Conservation (phyloP, 345 rosid genomes). For the Sonneratia alba region DNA sequence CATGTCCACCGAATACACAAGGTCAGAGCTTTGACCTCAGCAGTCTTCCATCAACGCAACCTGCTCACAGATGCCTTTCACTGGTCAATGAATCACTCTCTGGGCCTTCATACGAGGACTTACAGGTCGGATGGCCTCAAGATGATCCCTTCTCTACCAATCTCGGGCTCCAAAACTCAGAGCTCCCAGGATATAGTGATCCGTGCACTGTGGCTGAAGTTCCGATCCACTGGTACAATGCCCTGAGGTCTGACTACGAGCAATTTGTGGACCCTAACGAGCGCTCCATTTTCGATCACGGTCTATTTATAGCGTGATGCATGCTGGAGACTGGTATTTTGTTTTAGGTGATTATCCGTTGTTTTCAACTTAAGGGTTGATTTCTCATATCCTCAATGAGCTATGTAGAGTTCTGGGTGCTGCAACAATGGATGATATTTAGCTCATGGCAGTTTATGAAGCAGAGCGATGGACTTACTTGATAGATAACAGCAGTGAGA, state of each 20-base stretch:
- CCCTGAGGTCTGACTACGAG: slow-evolving; percentile 51
- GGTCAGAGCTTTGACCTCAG: slow-evolving; percentile 28
- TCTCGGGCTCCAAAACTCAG: slow-evolving; percentile 40
- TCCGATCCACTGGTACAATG: slow-evolving; percentile 40
- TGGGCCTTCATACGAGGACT: slow-evolving; percentile 32
- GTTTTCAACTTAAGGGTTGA: background rate
- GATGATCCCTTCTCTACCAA: slow-evolving; percentile 38
- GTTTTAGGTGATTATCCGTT: background rate
- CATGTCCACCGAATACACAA: slow-evolving; percentile 20
- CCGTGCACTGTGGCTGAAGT: slow-evolving; percentile 31
- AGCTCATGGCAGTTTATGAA: background rate
- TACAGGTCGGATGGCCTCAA: slow-evolving; percentile 41
- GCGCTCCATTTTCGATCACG: slow-evolving; percentile 43
- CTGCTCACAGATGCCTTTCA: slow-evolving; percentile 26
- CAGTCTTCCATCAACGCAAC: slow-evolving; percentile 26
- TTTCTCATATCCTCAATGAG: background rate
- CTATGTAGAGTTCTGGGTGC: background rate
- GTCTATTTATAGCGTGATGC: slow-evolving; percentile 55
- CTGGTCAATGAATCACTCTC: slow-evolving; percentile 22
- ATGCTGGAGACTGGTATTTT: slow-evolving; percentile 1
- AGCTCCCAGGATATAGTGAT: slow-evolving; percentile 31
- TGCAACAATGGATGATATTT: background rate
- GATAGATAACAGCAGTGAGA: slow-evolving; percentile 83
- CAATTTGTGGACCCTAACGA: slow-evolving; percentile 49
- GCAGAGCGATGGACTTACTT: slow-evolving; percentile 25